A percentile compares a stretch with the other conserved stretches of the same genome.
Conservation (phyloP, 768 basidiomycete species). For the Pleurotus cornucopiae region DNA sequence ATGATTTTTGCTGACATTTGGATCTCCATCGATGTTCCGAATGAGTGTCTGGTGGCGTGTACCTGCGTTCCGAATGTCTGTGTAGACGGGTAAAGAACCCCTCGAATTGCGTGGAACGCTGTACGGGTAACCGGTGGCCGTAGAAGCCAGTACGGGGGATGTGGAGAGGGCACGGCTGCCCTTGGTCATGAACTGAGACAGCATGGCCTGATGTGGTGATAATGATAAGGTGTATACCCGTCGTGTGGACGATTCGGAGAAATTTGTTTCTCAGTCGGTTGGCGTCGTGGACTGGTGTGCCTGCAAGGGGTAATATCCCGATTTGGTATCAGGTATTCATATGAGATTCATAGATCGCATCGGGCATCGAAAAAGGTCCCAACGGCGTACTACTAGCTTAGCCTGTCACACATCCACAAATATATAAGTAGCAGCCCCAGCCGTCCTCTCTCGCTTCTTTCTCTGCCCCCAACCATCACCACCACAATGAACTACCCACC, state of each 20-base stretch:
- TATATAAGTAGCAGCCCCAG: constrained; percentile 23
- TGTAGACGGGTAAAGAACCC: constrained; percentile 72
- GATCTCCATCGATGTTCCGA: constrained; percentile 65
- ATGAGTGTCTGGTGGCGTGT: constrained; percentile 55
- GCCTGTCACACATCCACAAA: constrained; percentile 17
- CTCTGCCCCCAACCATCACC: constrained; percentile 11
- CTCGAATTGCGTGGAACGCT: constrained; percentile 62
- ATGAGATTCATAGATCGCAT: background rate
- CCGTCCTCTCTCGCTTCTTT: constrained; percentile 8
- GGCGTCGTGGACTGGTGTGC: background rate
- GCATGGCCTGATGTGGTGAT: constrained; percentile 9
- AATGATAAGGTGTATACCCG: background rate
- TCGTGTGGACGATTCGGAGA: constrained; percentile 1
- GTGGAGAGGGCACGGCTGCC: too few relatives aligned
- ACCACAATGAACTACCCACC: constrained; percentile 20
- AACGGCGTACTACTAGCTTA: constrained; percentile 8
- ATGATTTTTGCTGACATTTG: constrained; percentile 35
- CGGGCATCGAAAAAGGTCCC: background rate
- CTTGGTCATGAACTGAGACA: too few relatives aligned
- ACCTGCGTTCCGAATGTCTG: constrained; percentile 65
- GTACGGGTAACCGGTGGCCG: constrained; percentile 34
- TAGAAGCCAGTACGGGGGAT: constrained; percentile 9
- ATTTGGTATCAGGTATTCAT: background rate
- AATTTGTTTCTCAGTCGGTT: background rate
- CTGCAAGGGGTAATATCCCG: constrained; percentile 1